Evolutionary conservation across 73 alveolate genomes (phyloP), one percentile per base, ranked within the genome.

Genomic region (Blepharisma japonicum): DNA sequence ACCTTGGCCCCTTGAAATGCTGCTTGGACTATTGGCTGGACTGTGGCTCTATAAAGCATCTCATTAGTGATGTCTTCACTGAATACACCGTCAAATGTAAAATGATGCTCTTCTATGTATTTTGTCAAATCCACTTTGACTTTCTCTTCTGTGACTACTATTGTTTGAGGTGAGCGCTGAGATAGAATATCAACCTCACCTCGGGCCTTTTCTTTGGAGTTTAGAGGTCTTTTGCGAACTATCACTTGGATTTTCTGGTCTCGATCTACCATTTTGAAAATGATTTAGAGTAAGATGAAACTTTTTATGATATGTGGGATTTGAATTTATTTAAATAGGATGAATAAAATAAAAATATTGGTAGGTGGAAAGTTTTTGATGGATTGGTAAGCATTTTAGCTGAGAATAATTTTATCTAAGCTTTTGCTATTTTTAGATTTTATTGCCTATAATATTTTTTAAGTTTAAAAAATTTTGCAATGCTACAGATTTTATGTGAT

Each of bases 211-310:
- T 98, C 99, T 88, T 95, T 97, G 81, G 89, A 82, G 82, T 95
- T 96, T 89, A 96, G 86, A 53, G 99, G 99, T 55, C 99, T 85
- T 96, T 98, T 98, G 50, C 99, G 93, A 45, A 98, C 98, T 68
- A 96, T 98, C 78, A 98, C 99, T 53, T 96, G 86, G 82, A 98
- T 98, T 81, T 93, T 94, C 53, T 99, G 98, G 51, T 84, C 92
- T 71, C 78, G 87, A 61, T 89, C 67, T 27, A 50, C 83, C 70
- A 14, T 82, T 50, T 81, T 80, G 55, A 83, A 54, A 53, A 68
- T 78, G 80, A 20, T 61, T 61, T 61, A 32, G 42, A 32, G 42
- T 32, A 32, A 32, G 42, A 32, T 32, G 42, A 32, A 32, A 32
- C 42, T 32, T 32, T 32, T 32, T 0, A 32, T 32, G 42, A 1